phyloP scores from a whole-genome alignment of 345 rosid species.

The Rhodomyrtus tomentosa region DNA sequence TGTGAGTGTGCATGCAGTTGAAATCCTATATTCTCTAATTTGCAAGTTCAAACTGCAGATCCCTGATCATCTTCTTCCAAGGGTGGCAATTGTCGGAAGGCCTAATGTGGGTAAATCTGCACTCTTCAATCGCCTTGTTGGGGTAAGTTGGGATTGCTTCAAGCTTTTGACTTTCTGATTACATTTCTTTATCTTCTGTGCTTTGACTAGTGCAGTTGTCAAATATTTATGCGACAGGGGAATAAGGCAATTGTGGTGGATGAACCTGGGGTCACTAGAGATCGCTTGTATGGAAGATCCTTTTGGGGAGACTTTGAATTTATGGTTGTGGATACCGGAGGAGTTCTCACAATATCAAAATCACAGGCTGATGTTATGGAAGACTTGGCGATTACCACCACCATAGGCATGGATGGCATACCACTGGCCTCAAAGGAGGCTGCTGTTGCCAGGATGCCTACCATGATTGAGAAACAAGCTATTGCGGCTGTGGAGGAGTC shows the following conservation, averaged over 20 bases:
- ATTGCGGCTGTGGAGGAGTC: conserved; percentile 86
- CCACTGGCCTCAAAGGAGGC: conserved; percentile 75
- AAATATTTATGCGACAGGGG: conserved; percentile 16
- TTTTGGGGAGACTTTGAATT: conserved; percentile 81
- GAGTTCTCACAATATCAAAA: conserved; percentile 73
- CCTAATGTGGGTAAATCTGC: conserved; percentile 98
- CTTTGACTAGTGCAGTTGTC: neutral
- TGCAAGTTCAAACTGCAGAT: conserved; percentile 39
- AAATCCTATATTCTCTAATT: neutral
- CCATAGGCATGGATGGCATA: conserved; percentile 95
- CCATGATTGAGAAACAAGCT: conserved; percentile 97
- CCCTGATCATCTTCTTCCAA: conserved; percentile 76
- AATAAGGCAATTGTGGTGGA: conserved; percentile 92
- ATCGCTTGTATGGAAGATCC: conserved; percentile 85
- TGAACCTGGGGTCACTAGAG: conserved; percentile 97
- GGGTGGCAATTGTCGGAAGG: conserved; percentile 87
- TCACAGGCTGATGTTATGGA: conserved; percentile 66
- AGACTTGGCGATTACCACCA: conserved; percentile 64
- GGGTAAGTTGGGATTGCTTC: conserved; percentile 27
- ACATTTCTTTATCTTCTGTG: neutral
- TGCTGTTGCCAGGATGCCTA: conserved; percentile 92
- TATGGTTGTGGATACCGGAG: conserved; percentile 91
- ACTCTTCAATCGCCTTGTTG: conserved; percentile 88
- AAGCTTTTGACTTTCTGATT: neutral
- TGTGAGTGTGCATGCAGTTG: neutral